These are phyloP conservation scores for Pisolithus marmoratus DNA, from an alignment of 768 basidiomycete species.

Conservation along the genomic window DNA sequence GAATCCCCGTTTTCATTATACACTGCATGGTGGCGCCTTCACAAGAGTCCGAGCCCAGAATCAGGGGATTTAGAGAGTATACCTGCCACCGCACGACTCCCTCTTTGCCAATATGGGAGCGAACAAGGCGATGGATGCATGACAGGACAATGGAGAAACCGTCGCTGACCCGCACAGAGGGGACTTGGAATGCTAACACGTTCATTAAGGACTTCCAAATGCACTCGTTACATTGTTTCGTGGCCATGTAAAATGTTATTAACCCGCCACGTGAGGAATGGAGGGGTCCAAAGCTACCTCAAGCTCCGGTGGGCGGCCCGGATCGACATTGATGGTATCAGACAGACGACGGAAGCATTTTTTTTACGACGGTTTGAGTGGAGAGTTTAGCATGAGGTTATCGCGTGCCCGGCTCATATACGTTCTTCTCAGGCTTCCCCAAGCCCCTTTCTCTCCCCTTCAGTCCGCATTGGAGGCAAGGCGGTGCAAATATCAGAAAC, in stretches of 20 bases:
- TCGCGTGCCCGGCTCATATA: slow-evolving; percentile 15
- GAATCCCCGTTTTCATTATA: too few species aligned
- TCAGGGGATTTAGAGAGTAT: too few species aligned
- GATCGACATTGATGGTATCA: neutral
- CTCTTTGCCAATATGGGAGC: too few species aligned
- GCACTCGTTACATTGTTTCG: neutral
- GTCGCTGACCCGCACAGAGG: too few species aligned
- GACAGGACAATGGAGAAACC: too few species aligned
- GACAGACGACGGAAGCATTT: neutral
- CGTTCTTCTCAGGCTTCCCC: neutral
- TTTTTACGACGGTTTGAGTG: slow-evolving; percentile 8
- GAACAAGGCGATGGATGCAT: too few species aligned
- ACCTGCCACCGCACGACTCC: too few species aligned
- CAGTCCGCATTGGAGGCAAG: neutral
- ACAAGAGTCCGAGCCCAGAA: too few species aligned
- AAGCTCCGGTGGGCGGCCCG: neutral
- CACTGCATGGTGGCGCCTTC: too few species aligned
- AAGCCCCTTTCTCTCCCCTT: neutral
- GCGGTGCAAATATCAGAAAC: slow-evolving; percentile 9
- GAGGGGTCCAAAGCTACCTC: neutral
- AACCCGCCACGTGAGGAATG: neutral
- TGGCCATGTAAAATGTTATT: neutral
- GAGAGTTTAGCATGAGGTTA: slow-evolving; percentile 20
- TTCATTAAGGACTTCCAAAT: neutral
- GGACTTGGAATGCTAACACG: neutral